These are phyloP conservation scores for Lactarius deliciosus DNA, from an alignment of 768 basidiomycete genomes.

Conservation along the genomic window DNA sequence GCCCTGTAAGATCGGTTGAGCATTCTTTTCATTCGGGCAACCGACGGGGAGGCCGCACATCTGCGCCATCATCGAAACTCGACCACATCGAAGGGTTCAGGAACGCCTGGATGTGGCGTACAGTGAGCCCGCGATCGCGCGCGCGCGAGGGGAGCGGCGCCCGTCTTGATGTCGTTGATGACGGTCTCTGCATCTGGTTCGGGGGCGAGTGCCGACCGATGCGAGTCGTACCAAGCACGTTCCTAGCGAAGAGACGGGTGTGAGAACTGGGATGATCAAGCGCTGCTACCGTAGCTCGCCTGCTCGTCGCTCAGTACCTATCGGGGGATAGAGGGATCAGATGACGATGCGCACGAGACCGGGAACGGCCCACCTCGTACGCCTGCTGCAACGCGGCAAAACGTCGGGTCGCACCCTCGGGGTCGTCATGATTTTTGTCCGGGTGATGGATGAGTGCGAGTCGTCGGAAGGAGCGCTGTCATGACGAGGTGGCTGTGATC, in stretches of 20 bases:
- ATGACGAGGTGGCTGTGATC: conserved; percentile 16
- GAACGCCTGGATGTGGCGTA: conserved; percentile 80
- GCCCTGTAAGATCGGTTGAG: conserved; percentile 48
- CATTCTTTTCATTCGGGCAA: not conserved
- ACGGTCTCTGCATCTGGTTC: conserved; percentile 83
- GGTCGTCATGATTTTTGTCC: conserved; percentile 81
- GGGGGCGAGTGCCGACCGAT: conserved; percentile 74
- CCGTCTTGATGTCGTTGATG: conserved; percentile 81
- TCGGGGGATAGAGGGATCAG: conserved; percentile 7
- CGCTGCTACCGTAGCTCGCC: conserved; percentile 47
- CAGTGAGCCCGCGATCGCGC: conserved; percentile 73
- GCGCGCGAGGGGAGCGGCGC: conserved; percentile 54
- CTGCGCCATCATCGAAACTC: conserved; percentile 59
- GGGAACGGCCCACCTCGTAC: conserved; percentile 68
- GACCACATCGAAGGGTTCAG: conserved; percentile 72
- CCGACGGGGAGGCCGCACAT: conserved; percentile 42
- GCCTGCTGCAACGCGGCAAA: conserved; percentile 92
- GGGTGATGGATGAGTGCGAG: conserved; percentile 85
- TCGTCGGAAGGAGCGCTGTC: conserved; percentile 76
- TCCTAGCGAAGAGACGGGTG: conserved; percentile 52
- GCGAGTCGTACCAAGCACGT: conserved; percentile 97
- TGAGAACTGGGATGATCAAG: not conserved
- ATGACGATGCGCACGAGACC: not conserved
- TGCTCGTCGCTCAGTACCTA: conserved; percentile 94
- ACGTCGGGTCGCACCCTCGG: conserved; percentile 81